Conservation (phyloP, 179 eudicot species). For the Silene noctiflora region DNA sequence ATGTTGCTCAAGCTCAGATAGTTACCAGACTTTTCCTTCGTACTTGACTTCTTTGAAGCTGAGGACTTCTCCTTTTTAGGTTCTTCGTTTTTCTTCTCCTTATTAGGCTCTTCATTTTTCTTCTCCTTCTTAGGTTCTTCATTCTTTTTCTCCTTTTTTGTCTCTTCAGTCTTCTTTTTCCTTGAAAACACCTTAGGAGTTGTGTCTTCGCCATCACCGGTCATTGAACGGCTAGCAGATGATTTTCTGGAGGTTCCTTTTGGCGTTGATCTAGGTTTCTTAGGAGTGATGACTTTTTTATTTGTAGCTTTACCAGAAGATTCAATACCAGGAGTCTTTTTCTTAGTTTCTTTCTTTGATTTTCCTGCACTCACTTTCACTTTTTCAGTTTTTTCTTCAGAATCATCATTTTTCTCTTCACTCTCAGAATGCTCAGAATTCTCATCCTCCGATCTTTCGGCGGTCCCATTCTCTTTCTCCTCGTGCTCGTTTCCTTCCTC, state of each 20-base stretch:
- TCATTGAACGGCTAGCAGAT: conserved; percentile 46
- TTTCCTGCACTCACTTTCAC: conserved; percentile 35
- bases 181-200: conserved; percentile 65
- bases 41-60: conserved; percentile 62
- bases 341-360: conserved; percentile 40
- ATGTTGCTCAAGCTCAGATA: conserved; percentile 1
- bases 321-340: conserved; percentile 39
- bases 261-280: conserved; percentile 42
- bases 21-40: conserved; percentile 21
- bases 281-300: conserved; percentile 42
- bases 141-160: conserved; percentile 38
- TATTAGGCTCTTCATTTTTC: conserved; percentile 44
- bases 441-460: conserved; percentile 48
- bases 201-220: conserved; percentile 30
- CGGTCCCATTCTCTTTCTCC: conserved; percentile 46
- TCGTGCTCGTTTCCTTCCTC: conserved; percentile 44
- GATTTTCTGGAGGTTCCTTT: conserved; percentile 48
- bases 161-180: conserved; percentile 62
- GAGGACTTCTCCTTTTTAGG: conserved; percentile 46
- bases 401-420: conserved; percentile 49
- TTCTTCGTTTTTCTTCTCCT: conserved; percentile 64
- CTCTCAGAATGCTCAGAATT: conserved; percentile 52
- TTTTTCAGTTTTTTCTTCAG: conserved; percentile 55
- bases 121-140: conserved; percentile 43
- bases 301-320: conserved; percentile 45